Percentiles rank a stretch among this genome's conserved stretches.
phyloP scores from a whole-genome alignment of 305 asterid genomes.

The Solanum chacoense region DNA sequence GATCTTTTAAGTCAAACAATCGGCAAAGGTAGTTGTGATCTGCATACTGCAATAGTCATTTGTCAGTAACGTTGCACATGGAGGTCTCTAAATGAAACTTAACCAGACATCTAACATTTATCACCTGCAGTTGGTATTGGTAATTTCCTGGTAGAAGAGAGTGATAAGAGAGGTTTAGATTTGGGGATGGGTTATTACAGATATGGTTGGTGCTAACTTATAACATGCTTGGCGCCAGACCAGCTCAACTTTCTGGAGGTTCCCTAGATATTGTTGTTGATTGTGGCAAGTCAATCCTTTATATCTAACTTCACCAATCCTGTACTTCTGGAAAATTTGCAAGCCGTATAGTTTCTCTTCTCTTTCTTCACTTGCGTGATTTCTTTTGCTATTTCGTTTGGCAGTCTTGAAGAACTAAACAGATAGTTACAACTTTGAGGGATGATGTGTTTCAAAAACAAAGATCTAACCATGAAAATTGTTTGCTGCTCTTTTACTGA shows the following conservation, averaged over 20 bases:
- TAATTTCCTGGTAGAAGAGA: neutral
- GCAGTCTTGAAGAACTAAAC: neutral
- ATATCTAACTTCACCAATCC: neutral
- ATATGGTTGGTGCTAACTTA: neutral
- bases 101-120: neutral
- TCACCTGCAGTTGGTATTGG: neutral
- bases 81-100: neutral
- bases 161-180: neutral
- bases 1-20: neutral
- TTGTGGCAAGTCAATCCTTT: neutral
- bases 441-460: neutral
- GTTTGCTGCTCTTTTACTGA: neutral
- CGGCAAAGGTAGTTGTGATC: neutral
- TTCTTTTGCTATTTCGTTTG: neutral
- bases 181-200: neutral
- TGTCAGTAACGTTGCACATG: neutral
- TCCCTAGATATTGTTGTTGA: neutral
- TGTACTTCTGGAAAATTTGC: neutral
- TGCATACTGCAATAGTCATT: neutral
- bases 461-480: neutral
- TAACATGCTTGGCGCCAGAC: neutral
- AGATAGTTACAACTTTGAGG: neutral
- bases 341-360: neutral
- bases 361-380: neutral
- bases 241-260: neutral